Percentiles rank a stretch among this genome's conserved stretches.
Conservation (phyloP, 768 basidiomycete genomes). For the Rhodotorula toruloides region DNA sequence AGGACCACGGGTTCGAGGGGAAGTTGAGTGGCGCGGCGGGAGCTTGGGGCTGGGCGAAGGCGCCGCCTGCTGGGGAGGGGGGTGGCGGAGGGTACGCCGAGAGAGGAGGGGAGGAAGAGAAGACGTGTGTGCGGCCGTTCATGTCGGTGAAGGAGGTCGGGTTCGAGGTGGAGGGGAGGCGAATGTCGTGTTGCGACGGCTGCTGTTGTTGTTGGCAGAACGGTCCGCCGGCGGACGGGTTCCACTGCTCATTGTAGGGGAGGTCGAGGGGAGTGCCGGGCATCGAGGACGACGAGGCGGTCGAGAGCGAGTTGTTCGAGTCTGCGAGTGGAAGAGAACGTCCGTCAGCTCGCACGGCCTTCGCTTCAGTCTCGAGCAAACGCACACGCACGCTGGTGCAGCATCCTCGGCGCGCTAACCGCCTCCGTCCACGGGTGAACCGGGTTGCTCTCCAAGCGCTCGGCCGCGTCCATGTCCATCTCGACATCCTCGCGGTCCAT, state of each 20-base stretch:
- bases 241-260: constrained; percentile 11
- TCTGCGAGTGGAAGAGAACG: not conserved
- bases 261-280: constrained; percentile 26
- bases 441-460: constrained; percentile 5
- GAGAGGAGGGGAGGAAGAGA: constrained; percentile 18
- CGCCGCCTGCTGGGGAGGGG: not conserved
- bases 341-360: too few relatives aligned
- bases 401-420: constrained; percentile 3
- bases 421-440: constrained; percentile 18
- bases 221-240: not conserved
- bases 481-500: constrained; percentile 24
- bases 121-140: constrained; percentile 27
- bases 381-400: constrained; percentile 8
- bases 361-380: too few relatives aligned
- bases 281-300: constrained; percentile 22
- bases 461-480: constrained; percentile 6
- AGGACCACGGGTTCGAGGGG: not conserved
- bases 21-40: not conserved
- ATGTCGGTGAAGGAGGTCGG: constrained; percentile 34
- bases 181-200: not conserved
- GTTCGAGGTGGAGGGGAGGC: constrained; percentile 18
- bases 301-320: constrained; percentile 8
- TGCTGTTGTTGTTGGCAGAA: too few relatives aligned
- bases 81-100: constrained; percentile 13
- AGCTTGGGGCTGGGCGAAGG: not conserved